Evolutionary conservation across 495 filamentous ascomycete genomes (phyloP).

Genomic region (Collariella sp.): DNA sequence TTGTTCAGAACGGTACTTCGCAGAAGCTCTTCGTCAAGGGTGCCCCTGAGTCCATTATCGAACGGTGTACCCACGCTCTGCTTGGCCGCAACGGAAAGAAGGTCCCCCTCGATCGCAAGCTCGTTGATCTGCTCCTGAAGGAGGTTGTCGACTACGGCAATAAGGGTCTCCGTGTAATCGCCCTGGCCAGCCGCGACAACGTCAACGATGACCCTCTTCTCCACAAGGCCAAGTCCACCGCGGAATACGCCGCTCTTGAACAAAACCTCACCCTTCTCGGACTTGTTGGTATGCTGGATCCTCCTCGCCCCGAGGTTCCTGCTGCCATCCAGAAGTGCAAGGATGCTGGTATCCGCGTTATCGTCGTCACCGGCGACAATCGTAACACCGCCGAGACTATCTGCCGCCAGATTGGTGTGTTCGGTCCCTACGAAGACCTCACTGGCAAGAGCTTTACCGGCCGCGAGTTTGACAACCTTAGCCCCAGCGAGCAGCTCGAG

Average conservation of each 20-base stretch:
- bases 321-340: constrained; percentile 80
- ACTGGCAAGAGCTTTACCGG: constrained; percentile 91
- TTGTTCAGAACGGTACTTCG: constrained; percentile 57
- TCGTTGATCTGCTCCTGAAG: constrained; percentile 57
- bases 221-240: constrained; percentile 65
- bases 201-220: constrained; percentile 60
- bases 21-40: constrained; percentile 92
- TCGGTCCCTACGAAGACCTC: constrained; percentile 72
- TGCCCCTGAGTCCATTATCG: constrained; percentile 87
- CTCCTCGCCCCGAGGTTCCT: constrained; percentile 88
- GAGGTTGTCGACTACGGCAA: constrained; percentile 87
- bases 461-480: constrained; percentile 84
- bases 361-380: constrained; percentile 98
- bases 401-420: constrained; percentile 93
- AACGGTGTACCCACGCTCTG: constrained; percentile 74
- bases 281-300: constrained; percentile 94
- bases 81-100: constrained; percentile 66
- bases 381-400: constrained; percentile 96
- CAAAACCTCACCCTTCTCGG: constrained; percentile 90
- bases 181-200: constrained; percentile 72
- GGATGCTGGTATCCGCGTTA: constrained; percentile 88
- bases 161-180: constrained; percentile 88
- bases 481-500: constrained; percentile 65
- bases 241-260: constrained; percentile 79
- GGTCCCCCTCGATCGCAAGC: constrained; percentile 57